Percentiles rank a stretch among this genome's conserved stretches.
Conservation (phyloP, 2,329 filamentous ascomycete species). For the Metarhizium guizhouense region DNA sequence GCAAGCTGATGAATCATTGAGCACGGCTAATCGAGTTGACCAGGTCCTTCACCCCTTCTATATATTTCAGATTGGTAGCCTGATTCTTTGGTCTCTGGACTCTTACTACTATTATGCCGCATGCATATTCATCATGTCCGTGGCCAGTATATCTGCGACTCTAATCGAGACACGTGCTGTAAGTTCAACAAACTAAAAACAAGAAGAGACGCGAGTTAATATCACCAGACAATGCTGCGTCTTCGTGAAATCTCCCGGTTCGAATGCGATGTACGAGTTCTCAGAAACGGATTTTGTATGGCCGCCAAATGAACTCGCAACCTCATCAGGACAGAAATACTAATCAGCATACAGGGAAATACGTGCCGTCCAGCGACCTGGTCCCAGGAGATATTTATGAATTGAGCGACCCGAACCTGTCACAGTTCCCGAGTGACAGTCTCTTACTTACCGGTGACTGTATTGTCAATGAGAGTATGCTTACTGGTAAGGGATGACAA, state of each 20-base stretch:
- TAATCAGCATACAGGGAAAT: slow-evolving; percentile 50
- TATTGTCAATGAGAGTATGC: slow-evolving; percentile 98
- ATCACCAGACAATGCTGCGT: slow-evolving; percentile 70
- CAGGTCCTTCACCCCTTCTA: slow-evolving; percentile 95
- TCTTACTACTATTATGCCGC: slow-evolving; percentile 96
- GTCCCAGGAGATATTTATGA: slow-evolving; percentile 96
- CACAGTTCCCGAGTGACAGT: slow-evolving; percentile 86
- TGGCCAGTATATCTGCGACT: slow-evolving; percentile 83
- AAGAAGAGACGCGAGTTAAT: slow-evolving; percentile 3
- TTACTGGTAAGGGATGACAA: slow-evolving; percentile 51
- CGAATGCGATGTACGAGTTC: slow-evolving; percentile 87
- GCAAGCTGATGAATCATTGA: not conserved
- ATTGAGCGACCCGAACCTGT: slow-evolving; percentile 83
- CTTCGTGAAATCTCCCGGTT: slow-evolving; percentile 88
- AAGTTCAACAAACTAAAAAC: slow-evolving; percentile 20
- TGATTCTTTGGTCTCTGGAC: slow-evolving; percentile 90
- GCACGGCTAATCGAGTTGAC: not conserved
- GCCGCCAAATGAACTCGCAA: slow-evolving; percentile 7
- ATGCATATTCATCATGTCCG: slow-evolving; percentile 91
- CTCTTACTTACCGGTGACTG: slow-evolving; percentile 87
- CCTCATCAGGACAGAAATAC: not conserved
- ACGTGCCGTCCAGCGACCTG: slow-evolving; percentile 75
- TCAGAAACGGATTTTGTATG: slow-evolving; percentile 88
- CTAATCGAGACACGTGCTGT: slow-evolving; percentile 81
- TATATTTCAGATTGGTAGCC: slow-evolving; percentile 91